phyloP scores from a whole-genome alignment of 352 stramenopile species.

The Globisporangium megalacanthum region DNA sequence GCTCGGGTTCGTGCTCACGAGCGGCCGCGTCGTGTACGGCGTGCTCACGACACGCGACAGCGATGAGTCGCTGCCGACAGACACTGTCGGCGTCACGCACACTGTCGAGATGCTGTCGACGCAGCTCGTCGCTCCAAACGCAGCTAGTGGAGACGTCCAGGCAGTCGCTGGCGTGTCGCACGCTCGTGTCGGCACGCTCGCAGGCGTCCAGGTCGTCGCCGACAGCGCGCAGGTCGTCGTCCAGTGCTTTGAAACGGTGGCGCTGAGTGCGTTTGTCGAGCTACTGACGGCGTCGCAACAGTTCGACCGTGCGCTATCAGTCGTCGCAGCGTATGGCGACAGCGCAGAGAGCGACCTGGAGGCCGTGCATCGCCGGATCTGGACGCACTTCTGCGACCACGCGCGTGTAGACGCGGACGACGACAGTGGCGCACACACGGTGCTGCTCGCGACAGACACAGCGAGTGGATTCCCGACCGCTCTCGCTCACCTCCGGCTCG shows the following conservation, averaged over 20 bases:
- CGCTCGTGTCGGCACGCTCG: not conserved
- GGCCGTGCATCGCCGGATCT: conserved; percentile 44
- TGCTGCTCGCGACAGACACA: conserved; percentile 7
- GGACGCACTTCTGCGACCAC: conserved; percentile 31
- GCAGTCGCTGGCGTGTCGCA: not conserved
- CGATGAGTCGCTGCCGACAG: not conserved
- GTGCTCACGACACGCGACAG: conserved; percentile 1
- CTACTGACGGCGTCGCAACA: conserved; percentile 25
- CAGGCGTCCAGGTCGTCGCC: conserved; percentile 14
- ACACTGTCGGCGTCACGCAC: not conserved
- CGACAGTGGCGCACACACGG: not conserved
- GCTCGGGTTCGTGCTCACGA: conserved; percentile 7
- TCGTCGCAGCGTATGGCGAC: conserved; percentile 16
- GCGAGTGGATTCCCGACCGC: conserved; percentile 23
- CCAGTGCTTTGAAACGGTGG: conserved; percentile 17
- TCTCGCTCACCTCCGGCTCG: conserved; percentile 35
- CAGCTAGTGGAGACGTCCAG: too few relatives aligned
- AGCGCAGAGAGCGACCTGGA: conserved; percentile 24
- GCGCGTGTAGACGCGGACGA: conserved; percentile 6
- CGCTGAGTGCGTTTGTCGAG: conserved; percentile 28
- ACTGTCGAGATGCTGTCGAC: not conserved
- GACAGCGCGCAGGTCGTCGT: conserved; percentile 11
- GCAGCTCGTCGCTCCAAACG: too few relatives aligned
- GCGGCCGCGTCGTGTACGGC: conserved; percentile 7
- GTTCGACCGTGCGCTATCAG: conserved; percentile 34